Conservation (phyloP, 495 filamentous ascomycete species). For the Chaetomidium leptoderma region DNA sequence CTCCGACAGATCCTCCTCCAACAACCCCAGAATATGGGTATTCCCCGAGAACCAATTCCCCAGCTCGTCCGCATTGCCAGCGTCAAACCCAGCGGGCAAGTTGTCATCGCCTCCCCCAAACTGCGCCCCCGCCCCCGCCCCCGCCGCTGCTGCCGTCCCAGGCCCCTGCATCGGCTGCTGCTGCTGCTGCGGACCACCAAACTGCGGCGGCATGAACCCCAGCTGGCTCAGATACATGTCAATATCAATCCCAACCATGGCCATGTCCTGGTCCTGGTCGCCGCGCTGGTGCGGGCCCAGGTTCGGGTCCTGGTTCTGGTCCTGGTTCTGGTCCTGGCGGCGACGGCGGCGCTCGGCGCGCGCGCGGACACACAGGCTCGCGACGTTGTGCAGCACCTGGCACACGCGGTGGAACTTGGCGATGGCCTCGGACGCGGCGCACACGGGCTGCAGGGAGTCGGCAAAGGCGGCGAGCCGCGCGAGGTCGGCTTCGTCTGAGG, state of each 20-base stretch:
- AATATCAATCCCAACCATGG: conserved; percentile 55
- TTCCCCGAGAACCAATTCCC: conserved; percentile 68
- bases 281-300: conserved; percentile 1
- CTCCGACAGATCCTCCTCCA: conserved; percentile 55
- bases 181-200: neutral
- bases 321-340: neutral
- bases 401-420: conserved; percentile 57
- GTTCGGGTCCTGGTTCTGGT: conserved; percentile 32
- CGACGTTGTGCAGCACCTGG: conserved; percentile 58
- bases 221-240: conserved; percentile 61
- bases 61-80: conserved; percentile 45
- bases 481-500: conserved; percentile 46
- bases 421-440: conserved; percentile 52
- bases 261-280: conserved; percentile 40
- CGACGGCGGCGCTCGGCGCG: conserved; percentile 41
- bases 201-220: conserved; percentile 54
- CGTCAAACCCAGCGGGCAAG: conserved; percentile 19
- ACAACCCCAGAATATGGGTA: conserved; percentile 58
- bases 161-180: neutral
- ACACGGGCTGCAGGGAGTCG: conserved; percentile 50
- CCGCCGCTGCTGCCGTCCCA: too few species aligned
- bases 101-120: neutral
- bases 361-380: conserved; percentile 58
- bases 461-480: conserved; percentile 53
- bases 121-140: too few species aligned